Evolutionary conservation across 73 alveolate species (phyloP), one percentile per base, ranked within the genome.

Genomic region (Paramecium caudatum): DNA sequence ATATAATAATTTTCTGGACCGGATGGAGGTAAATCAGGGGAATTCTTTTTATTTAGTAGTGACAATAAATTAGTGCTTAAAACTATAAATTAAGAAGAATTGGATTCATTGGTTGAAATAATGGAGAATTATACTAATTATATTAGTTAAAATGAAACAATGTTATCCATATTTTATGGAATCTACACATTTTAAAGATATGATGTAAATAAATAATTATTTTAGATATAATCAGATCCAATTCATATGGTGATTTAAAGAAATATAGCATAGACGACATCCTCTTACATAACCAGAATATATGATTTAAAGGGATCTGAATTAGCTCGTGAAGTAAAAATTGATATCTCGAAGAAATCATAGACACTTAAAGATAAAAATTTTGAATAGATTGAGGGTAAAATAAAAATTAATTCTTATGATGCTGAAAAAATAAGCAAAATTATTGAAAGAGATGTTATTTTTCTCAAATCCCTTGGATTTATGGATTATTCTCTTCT

Each of bases 291-390:
- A 15, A 74, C 43, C 5, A 74, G 88, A 16, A 43, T 68, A 0
- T 74, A 74, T 74, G 88, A 74, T 45, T 30, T 74, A 8, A 74
- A 74, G 55, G 88, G 88, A 41, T 74, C 88, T 3, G 62, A 74
- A 25, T 55, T 27, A 27, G 23, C 23, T 27, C 23, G 80, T 10
- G n/a, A n/a, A n/a, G n/a, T n/a, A n/a, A n/a, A n/a, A n/a, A n/a
- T n/a, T n/a, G n/a, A n/a, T n/a, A n/a, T n/a, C n/a, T n/a, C n/a
- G n/a, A n/a, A n/a, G n/a, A n/a, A n/a, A n/a, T n/a, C n/a, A n/a
- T n/a, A n/a, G 6, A 74, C 88, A 9, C 47, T 74, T 5, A 74
- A 74, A 74, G 88, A 74, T 74, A 74, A 39, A 4, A 68, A 74
- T 43, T 74, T 74, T 45, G 21, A 19, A 21, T 30, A 74, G 5